Base-by-base conservation (phyloP, 768 basidiomycete genomes). In the Termitomyces sp. region DNA sequence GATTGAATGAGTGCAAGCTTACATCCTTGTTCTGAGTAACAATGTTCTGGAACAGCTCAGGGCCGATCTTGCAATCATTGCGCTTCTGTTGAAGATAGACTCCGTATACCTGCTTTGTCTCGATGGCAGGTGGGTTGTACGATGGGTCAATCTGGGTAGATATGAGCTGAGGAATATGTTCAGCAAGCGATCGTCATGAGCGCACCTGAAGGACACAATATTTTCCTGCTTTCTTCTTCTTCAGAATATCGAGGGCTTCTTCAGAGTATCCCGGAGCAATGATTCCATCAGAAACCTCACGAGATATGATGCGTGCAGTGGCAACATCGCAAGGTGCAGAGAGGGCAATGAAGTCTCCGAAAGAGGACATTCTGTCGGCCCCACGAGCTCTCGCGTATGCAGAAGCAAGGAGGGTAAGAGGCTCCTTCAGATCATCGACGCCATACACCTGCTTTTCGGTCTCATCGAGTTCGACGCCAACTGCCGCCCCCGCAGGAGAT, bases 321-420 rank as follows among this genome's bases (percentile, higher is more conserved):
- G 93, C 90, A 40, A 95, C 79, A 71, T 99, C 97, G 76, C 96
- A 97, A 20, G 89, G 86, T 32, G 90, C 88, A 18, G 95, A 97
- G 12, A 99, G 82, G 0, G 95, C 97, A 68, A 99, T 96, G 73
- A 98, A 99, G 77, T 99, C 97, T 5, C 97, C 97, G 72, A 98
- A 99, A 2, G 96, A 98, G 1, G 96, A 98, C 97, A 99, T 99
- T 57, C 97, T 88, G 73, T 99, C 97, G 24, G 97, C 96, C 90
- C 93, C 96, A 70, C 97, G 87, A 52, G 97, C 97, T 50, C 97
- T 89, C 50, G 97, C 96, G 67, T 99, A 99, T 0, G 97, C 97
- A 58, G 85, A 83, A 22, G 97, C 96, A 53, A 98, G 82, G 8
- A 91, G 87, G 0, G 95, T 94, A 35, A 99, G 79, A 28, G 89